Evolutionary conservation across 2,329 filamentous ascomycete species (phyloP).

Genomic region (Paecilomyces sp.): DNA sequence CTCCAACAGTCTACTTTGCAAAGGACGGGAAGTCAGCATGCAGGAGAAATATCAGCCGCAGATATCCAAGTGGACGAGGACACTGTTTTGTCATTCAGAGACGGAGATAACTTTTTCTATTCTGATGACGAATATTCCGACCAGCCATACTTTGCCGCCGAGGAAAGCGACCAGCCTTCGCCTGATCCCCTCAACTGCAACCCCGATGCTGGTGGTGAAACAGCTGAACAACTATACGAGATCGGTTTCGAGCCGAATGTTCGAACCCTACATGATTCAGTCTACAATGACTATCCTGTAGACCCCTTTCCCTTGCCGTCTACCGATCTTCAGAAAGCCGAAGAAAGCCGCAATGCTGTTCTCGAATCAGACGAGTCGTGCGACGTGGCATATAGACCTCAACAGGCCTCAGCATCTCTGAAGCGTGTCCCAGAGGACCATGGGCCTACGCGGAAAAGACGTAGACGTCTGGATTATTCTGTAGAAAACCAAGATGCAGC

Average conservation of each 20-base stretch:
- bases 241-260: background rate
- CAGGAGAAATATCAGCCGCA: slow-evolving; percentile 7
- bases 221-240: background rate
- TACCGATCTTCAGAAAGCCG: background rate
- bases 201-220: slow-evolving; percentile 7
- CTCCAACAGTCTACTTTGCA: slow-evolving; percentile 31
- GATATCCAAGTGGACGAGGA: slow-evolving; percentile 58
- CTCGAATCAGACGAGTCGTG: background rate
- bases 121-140: slow-evolving; percentile 36
- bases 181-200: slow-evolving; percentile 7
- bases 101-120: slow-evolving; percentile 31
- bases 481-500: background rate
- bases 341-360: background rate
- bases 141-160: slow-evolving; percentile 12
- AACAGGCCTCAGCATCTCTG: background rate
- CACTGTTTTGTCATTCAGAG: slow-evolving; percentile 45
- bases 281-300: background rate
- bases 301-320: background rate
- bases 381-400: background rate
- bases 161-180: slow-evolving; percentile 9
- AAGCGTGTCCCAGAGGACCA: background rate
- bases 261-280: background rate
- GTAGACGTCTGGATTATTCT: background rate
- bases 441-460: background rate
- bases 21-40: slow-evolving; percentile 3